phyloP scores from a whole-genome alignment of 352 stramenopile species.

The Globisporangium barbulae region DNA sequence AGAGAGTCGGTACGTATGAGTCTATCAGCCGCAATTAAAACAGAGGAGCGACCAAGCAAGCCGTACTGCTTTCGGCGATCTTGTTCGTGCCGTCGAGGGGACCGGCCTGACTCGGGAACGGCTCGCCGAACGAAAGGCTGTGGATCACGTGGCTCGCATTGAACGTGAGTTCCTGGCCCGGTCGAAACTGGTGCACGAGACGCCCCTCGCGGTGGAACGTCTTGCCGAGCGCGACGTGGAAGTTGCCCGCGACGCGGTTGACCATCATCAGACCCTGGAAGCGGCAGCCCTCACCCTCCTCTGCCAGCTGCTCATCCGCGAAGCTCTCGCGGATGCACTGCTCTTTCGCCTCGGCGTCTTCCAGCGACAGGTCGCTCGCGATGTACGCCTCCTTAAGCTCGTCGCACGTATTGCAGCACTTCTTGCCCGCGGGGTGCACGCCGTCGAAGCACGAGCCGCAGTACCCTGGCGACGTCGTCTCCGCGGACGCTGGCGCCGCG shows the following conservation, averaged over 20 bases:
- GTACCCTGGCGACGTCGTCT: slow-evolving; percentile 78
- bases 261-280: slow-evolving; percentile 82
- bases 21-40: neutral
- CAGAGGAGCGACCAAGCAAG: neutral
- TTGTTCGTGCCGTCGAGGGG: slow-evolving; percentile 61
- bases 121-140: slow-evolving; percentile 68
- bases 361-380: slow-evolving; percentile 59
- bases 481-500: slow-evolving; percentile 30
- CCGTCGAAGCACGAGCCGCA: slow-evolving; percentile 96
- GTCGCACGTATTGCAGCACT: slow-evolving; percentile 83
- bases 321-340: slow-evolving; percentile 73
- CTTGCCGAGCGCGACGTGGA: slow-evolving; percentile 76
- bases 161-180: slow-evolving; percentile 73
- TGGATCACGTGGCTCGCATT: slow-evolving; percentile 82
- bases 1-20: slow-evolving; percentile 1
- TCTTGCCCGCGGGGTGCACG: slow-evolving; percentile 56
- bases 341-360: slow-evolving; percentile 75
- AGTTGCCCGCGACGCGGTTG: slow-evolving; percentile 84
- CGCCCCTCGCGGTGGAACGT: slow-evolving; percentile 79
- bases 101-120: slow-evolving; percentile 31
- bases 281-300: slow-evolving; percentile 78
- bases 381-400: slow-evolving; percentile 86
- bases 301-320: slow-evolving; percentile 57
- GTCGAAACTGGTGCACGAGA: slow-evolving; percentile 81
- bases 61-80: slow-evolving; percentile 41